Base-by-base conservation (phyloP, 495 filamentous ascomycete genomes). In the Penicillium roqueforti region DNA sequence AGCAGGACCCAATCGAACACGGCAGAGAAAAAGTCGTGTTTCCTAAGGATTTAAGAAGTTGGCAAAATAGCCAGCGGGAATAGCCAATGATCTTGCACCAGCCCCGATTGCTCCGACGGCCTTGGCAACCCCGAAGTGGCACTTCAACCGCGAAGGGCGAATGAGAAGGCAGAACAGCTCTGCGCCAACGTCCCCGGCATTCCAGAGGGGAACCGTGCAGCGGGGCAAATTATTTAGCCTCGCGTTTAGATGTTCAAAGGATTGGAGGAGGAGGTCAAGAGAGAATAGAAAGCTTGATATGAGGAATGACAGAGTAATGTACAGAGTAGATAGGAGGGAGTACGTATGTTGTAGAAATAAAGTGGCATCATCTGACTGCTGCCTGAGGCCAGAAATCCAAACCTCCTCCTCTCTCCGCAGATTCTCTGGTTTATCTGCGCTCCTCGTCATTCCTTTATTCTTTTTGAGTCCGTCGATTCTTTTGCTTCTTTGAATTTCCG, bases 101-200 rank as follows among this genome's bases (percentile, higher is more conserved):
- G 10, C 19, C 28, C 2, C 22, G 42, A 47, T 29, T 54, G n/a
- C 34, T 47, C 51, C 42, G 28, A 20, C 47, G 46, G 32, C 32
- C 23, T 63, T 63, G 60, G 57, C 60, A 36, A 26, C 31, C 36
- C 60, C 56, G 53, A 59, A 48, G 34, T 34, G 41, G 51, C 36
- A 39, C 42, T 44, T 19, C 23, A 36, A 37, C n/a, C n/a, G 31
- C 38, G 34, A 7, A 26, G 23, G 31, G 45, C 59, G 53, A 62
- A 62, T 61, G 47, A 51, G 43, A 53, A 44, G 4, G 16, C 25
- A 16, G 36, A 34, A 47, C 42, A 23, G 42, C 36, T 42, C 37
- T 37, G 42, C 26, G 48, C 45, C 16, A 31, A 22, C 18, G 34
- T 31, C 47, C 36, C 47, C 47, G 37, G 47, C 37, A 31, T 50